A percentile compares a stretch with the other conserved stretches of the same genome.
phyloP scores from a whole-genome alignment of 768 basidiomycete genomes.

The Pisolithus sp. region DNA sequence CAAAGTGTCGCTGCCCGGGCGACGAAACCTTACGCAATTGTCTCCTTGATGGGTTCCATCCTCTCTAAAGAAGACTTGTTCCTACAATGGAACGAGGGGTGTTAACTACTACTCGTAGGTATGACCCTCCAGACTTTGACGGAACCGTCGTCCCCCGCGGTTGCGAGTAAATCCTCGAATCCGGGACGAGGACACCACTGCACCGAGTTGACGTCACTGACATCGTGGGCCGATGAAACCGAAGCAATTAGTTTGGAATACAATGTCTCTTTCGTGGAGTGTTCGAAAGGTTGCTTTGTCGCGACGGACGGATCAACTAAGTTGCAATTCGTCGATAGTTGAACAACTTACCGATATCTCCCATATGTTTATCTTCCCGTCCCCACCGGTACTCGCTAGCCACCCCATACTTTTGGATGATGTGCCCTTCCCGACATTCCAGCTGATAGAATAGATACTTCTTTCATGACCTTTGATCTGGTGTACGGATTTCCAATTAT shows the following conservation, averaged over 20 bases:
- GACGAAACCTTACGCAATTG: neutral
- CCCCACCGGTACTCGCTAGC: conserved; percentile 80
- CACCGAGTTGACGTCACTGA: conserved; percentile 80
- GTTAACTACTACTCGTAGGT: neutral
- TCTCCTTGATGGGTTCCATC: neutral
- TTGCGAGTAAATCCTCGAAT: conserved; percentile 63
- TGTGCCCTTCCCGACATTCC: conserved; percentile 43
- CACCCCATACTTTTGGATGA: conserved; percentile 52
- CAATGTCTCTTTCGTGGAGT: conserved; percentile 18
- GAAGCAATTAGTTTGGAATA: conserved; percentile 47
- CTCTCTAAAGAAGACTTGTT: neutral
- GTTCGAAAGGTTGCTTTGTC: conserved; percentile 14
- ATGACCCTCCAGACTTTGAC: conserved; percentile 71
- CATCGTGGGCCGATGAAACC: conserved; percentile 64
- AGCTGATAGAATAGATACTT: conserved; percentile 76
- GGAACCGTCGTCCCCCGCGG: conserved; percentile 80
- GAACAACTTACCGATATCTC: conserved; percentile 50
- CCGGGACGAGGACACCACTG: conserved; percentile 75
- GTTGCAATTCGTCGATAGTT: neutral
- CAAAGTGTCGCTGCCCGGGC: too few species aligned
- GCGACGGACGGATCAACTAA: neutral
- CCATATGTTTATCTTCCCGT: conserved; percentile 81
- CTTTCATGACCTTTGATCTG: conserved; percentile 62
- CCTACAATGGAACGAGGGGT: neutral
- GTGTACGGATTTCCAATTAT: conserved; percentile 57